Evolutionary conservation across 75 land plant species (phyloP).

Genomic region (Selaginella moellendorffii): DNA sequence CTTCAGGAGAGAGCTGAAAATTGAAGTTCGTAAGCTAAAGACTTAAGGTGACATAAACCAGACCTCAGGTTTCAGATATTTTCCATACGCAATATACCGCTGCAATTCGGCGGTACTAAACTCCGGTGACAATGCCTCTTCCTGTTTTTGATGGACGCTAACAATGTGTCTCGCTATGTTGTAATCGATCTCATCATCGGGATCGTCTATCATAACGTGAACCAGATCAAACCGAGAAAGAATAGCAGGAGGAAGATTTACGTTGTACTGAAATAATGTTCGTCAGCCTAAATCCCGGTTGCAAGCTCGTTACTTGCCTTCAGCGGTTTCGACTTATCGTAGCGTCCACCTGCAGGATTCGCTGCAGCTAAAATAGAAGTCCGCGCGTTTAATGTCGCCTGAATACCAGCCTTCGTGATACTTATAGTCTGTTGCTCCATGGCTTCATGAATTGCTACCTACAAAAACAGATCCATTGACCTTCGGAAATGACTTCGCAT

Average conservation of each 20-base stretch:
- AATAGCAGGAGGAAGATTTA: constrained; percentile 95
- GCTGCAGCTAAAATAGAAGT: constrained; percentile 96
- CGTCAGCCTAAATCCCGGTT: too few species aligned
- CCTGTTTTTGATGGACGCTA: constrained; percentile 86
- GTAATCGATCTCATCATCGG: constrained; percentile 82
- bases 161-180: constrained; percentile 93
- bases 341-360: constrained; percentile 93
- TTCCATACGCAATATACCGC: constrained; percentile 89
- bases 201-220: constrained; percentile 97
- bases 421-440: constrained; percentile 99
- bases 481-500: too few species aligned
- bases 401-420: constrained; percentile 98
- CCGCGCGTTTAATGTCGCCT: constrained; percentile 93
- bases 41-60: too few species aligned
- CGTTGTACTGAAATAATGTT: constrained; percentile 78
- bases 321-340: constrained; percentile 89
- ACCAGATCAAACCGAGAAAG: constrained; percentile 95
- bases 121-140: constrained; percentile 75
- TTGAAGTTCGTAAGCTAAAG: neutral
- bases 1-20: constrained; percentile 72
- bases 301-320: constrained; percentile 47
- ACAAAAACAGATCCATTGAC: too few species aligned
- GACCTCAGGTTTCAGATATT: constrained; percentile 78
- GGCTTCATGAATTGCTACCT: constrained; percentile 99
- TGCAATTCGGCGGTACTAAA: constrained; percentile 80